Conservation (phyloP, 164 flowering plant species). For the Dillenia turbinata region DNA sequence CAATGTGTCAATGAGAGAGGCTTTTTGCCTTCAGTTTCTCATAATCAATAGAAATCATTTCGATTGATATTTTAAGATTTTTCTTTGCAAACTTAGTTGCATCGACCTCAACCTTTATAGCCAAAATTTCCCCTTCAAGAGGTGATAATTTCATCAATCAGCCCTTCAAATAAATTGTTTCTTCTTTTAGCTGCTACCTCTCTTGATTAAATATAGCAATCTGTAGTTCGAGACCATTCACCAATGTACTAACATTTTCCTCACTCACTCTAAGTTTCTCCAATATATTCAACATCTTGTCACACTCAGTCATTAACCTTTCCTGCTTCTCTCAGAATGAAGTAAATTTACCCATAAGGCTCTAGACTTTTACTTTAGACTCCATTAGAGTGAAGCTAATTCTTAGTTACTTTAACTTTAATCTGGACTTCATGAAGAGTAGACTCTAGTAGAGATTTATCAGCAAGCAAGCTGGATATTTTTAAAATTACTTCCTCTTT, state of each 20-base stretch:
- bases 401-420: no score
- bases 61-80: slow-evolving; percentile 42
- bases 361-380: slow-evolving; percentile 15
- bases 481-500: no score
- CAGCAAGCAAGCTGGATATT: no score
- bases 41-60: slow-evolving; percentile 30
- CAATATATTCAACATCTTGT: slow-evolving; percentile 32
- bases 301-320: slow-evolving; percentile 36
- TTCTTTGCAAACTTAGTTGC: slow-evolving; percentile 44
- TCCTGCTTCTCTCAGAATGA: slow-evolving; percentile 37
- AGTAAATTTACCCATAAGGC: slow-evolving; percentile 39
- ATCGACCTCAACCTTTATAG: slow-evolving; percentile 36
- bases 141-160: slow-evolving; percentile 36
- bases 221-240: slow-evolving; percentile 48
- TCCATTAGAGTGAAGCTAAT: no score
- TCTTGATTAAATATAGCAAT: slow-evolving; percentile 58
- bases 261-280: slow-evolving; percentile 45
- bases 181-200: slow-evolving; percentile 45
- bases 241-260: slow-evolving; percentile 35
- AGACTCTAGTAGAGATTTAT: no score
- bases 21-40: slow-evolving; percentile 57
- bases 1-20: slow-evolving; percentile 44
- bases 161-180: slow-evolving; percentile 40
- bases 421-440: no score
- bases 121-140: slow-evolving; percentile 46